Base-by-base conservation (phyloP, 164 flowering plant genomes). In the Aristolochia fimbriata region DNA sequence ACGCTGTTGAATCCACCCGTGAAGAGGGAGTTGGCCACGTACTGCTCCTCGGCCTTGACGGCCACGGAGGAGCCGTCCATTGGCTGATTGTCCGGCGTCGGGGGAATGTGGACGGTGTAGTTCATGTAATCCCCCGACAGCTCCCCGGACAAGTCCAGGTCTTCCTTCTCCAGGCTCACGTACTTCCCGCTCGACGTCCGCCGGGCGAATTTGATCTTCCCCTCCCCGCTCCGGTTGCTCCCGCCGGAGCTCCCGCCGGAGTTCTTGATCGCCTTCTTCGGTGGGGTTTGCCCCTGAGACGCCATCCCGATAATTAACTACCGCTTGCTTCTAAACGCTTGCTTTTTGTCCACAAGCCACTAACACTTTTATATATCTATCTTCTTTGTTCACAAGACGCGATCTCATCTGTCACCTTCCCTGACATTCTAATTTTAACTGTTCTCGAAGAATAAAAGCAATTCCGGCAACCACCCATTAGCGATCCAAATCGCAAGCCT, bases 81-180 rank as follows among this genome's bases (percentile, higher is more conserved):
- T 0, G 92, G 92, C 57, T 86, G 88, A 55, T 86, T 83, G 61
- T 86, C 92, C 0, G 92, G 92, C 8, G 92, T 83, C 0, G 83
- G 71, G 55, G 92, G 88, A 62, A 86, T 81, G 59, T 86, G 92
- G 3, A 86, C 92, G 0, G 88, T 83, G 65, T 86, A 86, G 67
- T 86, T 81, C 71, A 66, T 78, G 62, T 75, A 86, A 57, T 86
- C 88, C 11, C 80, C 85, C 0, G 82, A 59, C n/a, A 80, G 6
- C 46, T 86, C 92, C 7, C 85, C 87, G 0, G 92, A 82, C 82
- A 83, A 73, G 59, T 86, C 92, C 13, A 86, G 68, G 54, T 82
- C 88, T 0, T 83, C 92, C 60, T 79, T 74, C 7, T 87, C 79
- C 1, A 86, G 71, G 68, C 77, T 80, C 1, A 86, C 80, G 54